Evolutionary conservation across 495 filamentous ascomycete genomes (phyloP).

Genomic region (Friedmanniomyces simplex): DNA sequence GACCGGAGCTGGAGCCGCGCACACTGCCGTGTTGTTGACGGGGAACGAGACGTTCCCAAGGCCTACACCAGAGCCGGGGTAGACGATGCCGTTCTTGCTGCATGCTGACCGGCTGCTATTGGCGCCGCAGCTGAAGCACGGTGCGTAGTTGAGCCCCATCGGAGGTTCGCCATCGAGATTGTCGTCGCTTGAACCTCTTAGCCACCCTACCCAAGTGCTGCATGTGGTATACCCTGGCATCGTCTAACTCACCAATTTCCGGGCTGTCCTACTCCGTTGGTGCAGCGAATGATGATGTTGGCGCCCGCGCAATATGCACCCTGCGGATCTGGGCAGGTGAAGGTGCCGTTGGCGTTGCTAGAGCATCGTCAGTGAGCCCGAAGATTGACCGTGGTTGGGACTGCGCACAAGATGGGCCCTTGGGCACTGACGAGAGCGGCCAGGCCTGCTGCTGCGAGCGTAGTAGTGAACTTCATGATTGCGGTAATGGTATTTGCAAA

Average conservation of each 20-base stretch:
- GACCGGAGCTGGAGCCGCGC: background rate
- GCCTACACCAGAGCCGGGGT: background rate
- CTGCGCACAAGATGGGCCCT: background rate
- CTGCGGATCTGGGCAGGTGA: constrained; percentile 20
- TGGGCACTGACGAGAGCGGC: background rate
- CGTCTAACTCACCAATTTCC: constrained; percentile 17
- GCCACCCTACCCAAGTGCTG: too few species aligned
- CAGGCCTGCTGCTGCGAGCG: background rate
- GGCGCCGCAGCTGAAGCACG: constrained; percentile 16
- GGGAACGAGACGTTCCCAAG: background rate
- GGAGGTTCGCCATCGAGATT: constrained; percentile 21
- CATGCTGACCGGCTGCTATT: constrained; percentile 23
- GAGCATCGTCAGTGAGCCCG: background rate
- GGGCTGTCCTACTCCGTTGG: constrained; percentile 17
- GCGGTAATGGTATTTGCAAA: background rate
- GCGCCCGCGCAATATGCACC: constrained; percentile 22
- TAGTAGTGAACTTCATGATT: background rate
- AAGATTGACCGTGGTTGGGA: background rate
- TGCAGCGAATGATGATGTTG: constrained; percentile 29
- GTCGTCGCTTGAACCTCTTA: constrained; percentile 8
- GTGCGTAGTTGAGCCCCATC: constrained; percentile 13
- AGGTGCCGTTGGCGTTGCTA: constrained; percentile 4
- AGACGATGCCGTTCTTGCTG: constrained; percentile 20
- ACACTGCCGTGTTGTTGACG: background rate
- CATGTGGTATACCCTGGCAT: background rate